Conservation (phyloP, 164 flowering plant species). For the Vitis cinerea region DNA sequence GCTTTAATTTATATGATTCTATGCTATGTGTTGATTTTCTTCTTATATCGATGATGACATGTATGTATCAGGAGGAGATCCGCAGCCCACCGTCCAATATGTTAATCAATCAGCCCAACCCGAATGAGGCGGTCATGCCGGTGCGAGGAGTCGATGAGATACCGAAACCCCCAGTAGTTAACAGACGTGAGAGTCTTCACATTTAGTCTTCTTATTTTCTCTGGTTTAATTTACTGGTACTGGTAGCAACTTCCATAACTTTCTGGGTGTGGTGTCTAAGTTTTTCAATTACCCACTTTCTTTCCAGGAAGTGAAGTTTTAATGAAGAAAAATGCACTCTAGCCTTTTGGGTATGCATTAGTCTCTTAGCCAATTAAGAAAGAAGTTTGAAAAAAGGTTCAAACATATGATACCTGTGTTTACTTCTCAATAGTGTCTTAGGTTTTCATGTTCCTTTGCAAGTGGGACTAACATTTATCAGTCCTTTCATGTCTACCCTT, state of each 20-base stretch:
- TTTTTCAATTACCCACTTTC: no score
- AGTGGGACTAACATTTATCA: background rate
- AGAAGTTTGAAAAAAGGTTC: background rate
- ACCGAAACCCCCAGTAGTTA: constrained; percentile 56
- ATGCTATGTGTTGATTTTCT: background rate
- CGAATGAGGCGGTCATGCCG: constrained; percentile 34
- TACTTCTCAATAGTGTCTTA: background rate
- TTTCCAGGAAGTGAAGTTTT: background rate
- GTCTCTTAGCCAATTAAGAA: background rate
- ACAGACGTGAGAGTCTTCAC: constrained; percentile 59
- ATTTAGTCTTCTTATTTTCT: background rate
- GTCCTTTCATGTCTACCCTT: background rate
- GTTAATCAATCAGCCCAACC: constrained; percentile 50
- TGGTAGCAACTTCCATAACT: no score
- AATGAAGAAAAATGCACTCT: background rate
- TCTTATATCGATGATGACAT: no score
- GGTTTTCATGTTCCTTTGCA: background rate
- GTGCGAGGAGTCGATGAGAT: constrained; percentile 53
- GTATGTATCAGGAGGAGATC: constrained; percentile 55
- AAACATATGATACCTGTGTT: background rate
- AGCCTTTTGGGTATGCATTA: background rate
- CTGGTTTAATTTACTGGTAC: no score
- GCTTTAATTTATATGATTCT: background rate
- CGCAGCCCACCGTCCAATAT: constrained; percentile 48
- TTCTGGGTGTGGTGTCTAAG: no score